phyloP scores from a whole-genome alignment of 495 filamentous ascomycete species.

The Aspergillus leporis region DNA sequence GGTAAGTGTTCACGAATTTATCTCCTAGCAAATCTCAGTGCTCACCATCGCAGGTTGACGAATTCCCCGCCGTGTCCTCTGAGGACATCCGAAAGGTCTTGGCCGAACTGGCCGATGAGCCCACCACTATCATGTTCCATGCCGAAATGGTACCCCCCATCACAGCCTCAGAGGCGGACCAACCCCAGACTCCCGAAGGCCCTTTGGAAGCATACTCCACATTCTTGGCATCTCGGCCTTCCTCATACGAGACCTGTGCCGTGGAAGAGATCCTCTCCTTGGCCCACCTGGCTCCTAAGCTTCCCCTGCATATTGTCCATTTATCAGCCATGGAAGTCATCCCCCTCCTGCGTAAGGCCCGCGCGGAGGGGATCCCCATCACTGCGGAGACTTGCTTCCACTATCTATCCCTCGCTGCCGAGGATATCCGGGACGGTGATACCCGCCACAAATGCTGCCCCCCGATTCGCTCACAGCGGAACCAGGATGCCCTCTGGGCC shows the following conservation, averaged over 20 bases:
- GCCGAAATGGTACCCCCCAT: slow-evolving; percentile 96
- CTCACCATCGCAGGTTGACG: slow-evolving; percentile 66
- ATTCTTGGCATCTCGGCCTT: slow-evolving; percentile 88
- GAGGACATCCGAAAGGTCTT: slow-evolving; percentile 78
- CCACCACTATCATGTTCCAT: slow-evolving; percentile 97
- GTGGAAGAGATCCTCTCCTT: slow-evolving; percentile 83
- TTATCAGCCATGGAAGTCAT: slow-evolving; percentile 92
- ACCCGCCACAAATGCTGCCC: slow-evolving; percentile 98
- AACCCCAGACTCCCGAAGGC: slow-evolving; percentile 67
- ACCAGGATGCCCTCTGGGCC: slow-evolving; percentile 87
- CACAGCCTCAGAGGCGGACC: slow-evolving; percentile 70
- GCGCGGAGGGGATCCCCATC: slow-evolving; percentile 78
- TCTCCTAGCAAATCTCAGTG: slow-evolving; percentile 10
- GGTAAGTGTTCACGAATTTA: slow-evolving; percentile 55
- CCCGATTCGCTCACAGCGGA: slow-evolving; percentile 79
- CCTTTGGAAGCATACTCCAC: slow-evolving; percentile 81
- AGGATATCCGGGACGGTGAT: slow-evolving; percentile 84
- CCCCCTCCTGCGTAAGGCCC: slow-evolving; percentile 78
- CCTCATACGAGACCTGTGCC: slow-evolving; percentile 88
- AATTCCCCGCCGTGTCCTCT: slow-evolving; percentile 88
- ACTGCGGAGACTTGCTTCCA: slow-evolving; percentile 99
- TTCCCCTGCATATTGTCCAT: slow-evolving; percentile 93
- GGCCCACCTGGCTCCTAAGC: slow-evolving; percentile 75
- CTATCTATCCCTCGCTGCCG: slow-evolving; percentile 88
- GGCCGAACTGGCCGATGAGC: slow-evolving; percentile 69